Conservation (phyloP, 306 rosid species). For the Cucurbita moschata region DNA sequence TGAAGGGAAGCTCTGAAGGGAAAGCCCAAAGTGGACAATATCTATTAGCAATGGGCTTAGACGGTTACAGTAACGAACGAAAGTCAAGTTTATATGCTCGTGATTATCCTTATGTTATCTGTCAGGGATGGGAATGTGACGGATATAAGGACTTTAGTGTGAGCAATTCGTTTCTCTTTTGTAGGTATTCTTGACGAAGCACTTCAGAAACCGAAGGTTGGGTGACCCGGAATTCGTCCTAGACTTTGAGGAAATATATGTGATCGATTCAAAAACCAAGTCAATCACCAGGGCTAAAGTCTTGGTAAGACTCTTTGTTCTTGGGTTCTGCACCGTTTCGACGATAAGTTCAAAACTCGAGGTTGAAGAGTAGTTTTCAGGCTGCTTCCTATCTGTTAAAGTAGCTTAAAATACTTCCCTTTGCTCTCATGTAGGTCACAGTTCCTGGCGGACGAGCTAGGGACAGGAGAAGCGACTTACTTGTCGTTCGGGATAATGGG, state of each 20-base stretch:
- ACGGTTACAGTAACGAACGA: too few relatives aligned
- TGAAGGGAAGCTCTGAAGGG: too few relatives aligned
- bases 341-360: neutral
- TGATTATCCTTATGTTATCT: neutral
- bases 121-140: neutral
- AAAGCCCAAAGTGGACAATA: too few relatives aligned
- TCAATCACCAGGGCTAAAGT: slow-evolving; percentile 83
- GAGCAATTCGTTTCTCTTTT: slow-evolving; percentile 9
- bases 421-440: slow-evolving; percentile 43
- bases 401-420: neutral
- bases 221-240: slow-evolving; percentile 76
- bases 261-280: slow-evolving; percentile 74
- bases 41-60: too few relatives aligned
- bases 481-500: slow-evolving; percentile 63
- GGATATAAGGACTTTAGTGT: neutral
- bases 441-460: slow-evolving; percentile 77
- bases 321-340: neutral
- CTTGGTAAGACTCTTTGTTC: slow-evolving; percentile 36
- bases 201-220: slow-evolving; percentile 63
- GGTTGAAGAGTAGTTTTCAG: neutral
- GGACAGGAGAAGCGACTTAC: slow-evolving; percentile 76
- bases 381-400: neutral
- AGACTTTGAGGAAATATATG: slow-evolving; percentile 87
- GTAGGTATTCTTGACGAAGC: slow-evolving; percentile 83
- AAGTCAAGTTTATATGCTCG: neutral